Base-by-base conservation (phyloP, 768 basidiomycete genomes). In the Tulasnella calospora region DNA sequence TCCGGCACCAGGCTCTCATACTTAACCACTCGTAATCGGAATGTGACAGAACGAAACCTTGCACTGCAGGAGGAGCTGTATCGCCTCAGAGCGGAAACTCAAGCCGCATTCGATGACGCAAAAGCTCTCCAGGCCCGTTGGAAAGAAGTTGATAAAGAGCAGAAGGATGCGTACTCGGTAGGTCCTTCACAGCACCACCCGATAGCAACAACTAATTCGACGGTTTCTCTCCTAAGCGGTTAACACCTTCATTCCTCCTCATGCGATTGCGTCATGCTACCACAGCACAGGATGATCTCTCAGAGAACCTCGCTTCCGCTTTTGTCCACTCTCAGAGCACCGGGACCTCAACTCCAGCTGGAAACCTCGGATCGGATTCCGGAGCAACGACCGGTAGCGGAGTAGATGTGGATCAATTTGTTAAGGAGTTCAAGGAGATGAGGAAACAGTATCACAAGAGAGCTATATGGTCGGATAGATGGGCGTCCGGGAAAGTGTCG, bases 391-490 rank as follows among this genome's bases (percentile, higher is more conserved):
- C 81, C 41, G 79, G 81, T 27, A 82, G 80, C 36, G 76, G 80
- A 80, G 40, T 27, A 7, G 93, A 93, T 44, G 88, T 96, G 33
- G 96, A 98, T 79, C 90, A 92, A 67, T 99, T 98, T 80, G 89
- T 98, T 74, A 91, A 87, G 81, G 90, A 94, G 81, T 98, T 96
- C 86, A 94, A 92, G 82, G 94, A 95, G 74, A 83, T 90, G 55
- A 86, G 97, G 80, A 96, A 94, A 85, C 87, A 88, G n/a, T 98
- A 95, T 84, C 96, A 99, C 84, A 98, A 97, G 84, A 88, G 96
- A 23, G 91, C 91, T 2, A 91, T 97, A 83, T 98, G 94, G 93
- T 90, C 90, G 23, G 93, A 95, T 82, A 87, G 92, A 81, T 98
- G 96, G 95, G 87, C 90, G 0, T 88, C 89, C 44, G 94, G 94